Base-by-base conservation (phyloP, 352 stramenopile genomes). In the Globisporangium abappressorium region DNA sequence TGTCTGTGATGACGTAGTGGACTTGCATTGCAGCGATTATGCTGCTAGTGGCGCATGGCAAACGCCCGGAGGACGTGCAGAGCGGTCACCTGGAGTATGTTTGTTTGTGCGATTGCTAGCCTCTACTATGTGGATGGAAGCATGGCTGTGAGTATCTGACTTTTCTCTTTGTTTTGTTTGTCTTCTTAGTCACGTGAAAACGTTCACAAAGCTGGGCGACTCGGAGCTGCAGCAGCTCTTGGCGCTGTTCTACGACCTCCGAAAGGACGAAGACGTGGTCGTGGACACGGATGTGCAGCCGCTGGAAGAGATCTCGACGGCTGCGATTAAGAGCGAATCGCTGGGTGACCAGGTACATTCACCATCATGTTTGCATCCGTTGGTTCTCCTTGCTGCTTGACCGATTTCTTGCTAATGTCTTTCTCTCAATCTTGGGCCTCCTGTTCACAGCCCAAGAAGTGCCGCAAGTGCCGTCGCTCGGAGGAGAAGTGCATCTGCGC, bases 191-290 rank as follows among this genome's bases (percentile, higher is more conserved):
- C 72, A 78, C 61, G 65, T 86, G 26, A 76, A 75, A 36, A 8
- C 38, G 7, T 57, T 92, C 22, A 90, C 79, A n/a, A 91, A 89
- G 59, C 66, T 95, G 34, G 85, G 94, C 26, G 43, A 26, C 1
- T 69, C 74, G 24, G 88, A 95, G 54, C 70, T 94, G 6, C 69
- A 84, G 30, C 84, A 93, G 69, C 56, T 95, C 3, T 66, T 95
- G 2, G 61, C 66, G 7, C 63, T 94, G 6, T 95, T 95, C 51
- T 93, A 88, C 60, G 68, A 82, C 0, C 41, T 92, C 38, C 80
- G 79, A 26, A 76, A 82, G 26, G 79, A 93, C 53, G 80, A 73
- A 56, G 74, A 85, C 24, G 75, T 94, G 47, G 73, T 72, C 22
- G 77, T 93, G 28, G 85, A 95, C 20, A 81, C 70, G 24, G 83